phyloP scores from a whole-genome alignment of 2,329 filamentous ascomycete species.

The Trichoderma sp. region DNA sequence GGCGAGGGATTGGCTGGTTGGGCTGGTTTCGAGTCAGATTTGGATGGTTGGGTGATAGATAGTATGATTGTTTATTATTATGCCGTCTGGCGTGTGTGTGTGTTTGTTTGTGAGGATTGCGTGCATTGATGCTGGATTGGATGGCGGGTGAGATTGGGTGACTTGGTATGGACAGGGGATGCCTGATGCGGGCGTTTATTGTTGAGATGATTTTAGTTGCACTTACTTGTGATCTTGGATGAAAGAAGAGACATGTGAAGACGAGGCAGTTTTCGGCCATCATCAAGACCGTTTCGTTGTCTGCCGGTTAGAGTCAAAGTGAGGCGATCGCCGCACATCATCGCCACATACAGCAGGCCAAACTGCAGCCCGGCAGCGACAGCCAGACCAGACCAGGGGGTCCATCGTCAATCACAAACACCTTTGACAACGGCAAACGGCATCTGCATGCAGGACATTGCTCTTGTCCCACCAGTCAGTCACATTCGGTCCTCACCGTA shows the following conservation, averaged over 20 bases:
- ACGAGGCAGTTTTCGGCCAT: not conserved
- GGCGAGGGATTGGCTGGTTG: not conserved
- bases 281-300: not conserved
- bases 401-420: conserved; percentile 11
- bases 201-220: too few species aligned
- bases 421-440: not conserved
- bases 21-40: too few species aligned
- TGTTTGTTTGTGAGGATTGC: not conserved
- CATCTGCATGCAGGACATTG: conserved; percentile 7
- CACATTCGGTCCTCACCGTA: not conserved
- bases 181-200: conserved; percentile 11
- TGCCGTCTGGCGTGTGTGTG: not conserved
- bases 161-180: not conserved
- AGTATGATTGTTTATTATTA: too few species aligned
- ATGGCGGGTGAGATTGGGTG: not conserved
- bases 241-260: too few species aligned
- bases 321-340: not conserved
- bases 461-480: not conserved
- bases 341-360: not conserved
- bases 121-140: not conserved
- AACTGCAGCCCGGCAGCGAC: not conserved
- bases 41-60: too few species aligned
- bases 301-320: too few species aligned
- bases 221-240: too few species aligned
- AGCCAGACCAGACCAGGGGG: too few species aligned